Conservation (phyloP, 352 stramenopile genomes). For the Plasmopara halstedii region DNA sequence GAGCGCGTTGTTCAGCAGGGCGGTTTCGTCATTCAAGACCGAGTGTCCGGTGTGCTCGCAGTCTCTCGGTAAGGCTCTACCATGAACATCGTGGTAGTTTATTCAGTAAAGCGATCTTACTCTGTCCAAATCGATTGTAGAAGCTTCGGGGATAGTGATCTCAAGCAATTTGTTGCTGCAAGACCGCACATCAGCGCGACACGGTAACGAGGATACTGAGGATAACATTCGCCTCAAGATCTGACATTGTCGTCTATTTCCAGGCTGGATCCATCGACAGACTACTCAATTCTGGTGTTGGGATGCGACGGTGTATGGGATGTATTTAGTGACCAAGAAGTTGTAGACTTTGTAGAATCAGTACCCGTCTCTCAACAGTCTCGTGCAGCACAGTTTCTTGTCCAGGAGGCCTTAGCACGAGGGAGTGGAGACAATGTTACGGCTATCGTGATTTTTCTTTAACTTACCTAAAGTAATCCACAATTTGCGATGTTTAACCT, state of each 20-base stretch:
- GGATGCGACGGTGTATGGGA: slow-evolving; percentile 81
- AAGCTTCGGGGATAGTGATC: slow-evolving; percentile 67
- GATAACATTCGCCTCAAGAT: background rate
- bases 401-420: slow-evolving; percentile 41
- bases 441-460: slow-evolving; percentile 67
- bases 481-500: background rate
- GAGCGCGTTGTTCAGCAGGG: slow-evolving; percentile 47
- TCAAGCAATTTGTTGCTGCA: slow-evolving; percentile 67
- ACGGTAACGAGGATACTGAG: slow-evolving; percentile 19
- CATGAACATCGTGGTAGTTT: background rate
- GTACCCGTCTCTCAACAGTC: slow-evolving; percentile 28
- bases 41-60: slow-evolving; percentile 62
- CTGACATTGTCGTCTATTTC: slow-evolving; percentile 2
- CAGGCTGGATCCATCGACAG: slow-evolving; percentile 34
- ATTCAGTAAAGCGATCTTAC: slow-evolving; percentile 1
- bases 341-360: slow-evolving; percentile 45
- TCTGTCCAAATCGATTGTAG: slow-evolving; percentile 17
- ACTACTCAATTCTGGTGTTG: slow-evolving; percentile 65
- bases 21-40: slow-evolving; percentile 66
- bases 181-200: slow-evolving; percentile 38
- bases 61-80: slow-evolving; percentile 45
- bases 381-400: slow-evolving; percentile 45
- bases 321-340: slow-evolving; percentile 66
- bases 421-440: slow-evolving; percentile 75
- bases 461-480: slow-evolving; percentile 1